Conservation (phyloP, 768 basidiomycete genomes). For the Lepiota venenata region DNA sequence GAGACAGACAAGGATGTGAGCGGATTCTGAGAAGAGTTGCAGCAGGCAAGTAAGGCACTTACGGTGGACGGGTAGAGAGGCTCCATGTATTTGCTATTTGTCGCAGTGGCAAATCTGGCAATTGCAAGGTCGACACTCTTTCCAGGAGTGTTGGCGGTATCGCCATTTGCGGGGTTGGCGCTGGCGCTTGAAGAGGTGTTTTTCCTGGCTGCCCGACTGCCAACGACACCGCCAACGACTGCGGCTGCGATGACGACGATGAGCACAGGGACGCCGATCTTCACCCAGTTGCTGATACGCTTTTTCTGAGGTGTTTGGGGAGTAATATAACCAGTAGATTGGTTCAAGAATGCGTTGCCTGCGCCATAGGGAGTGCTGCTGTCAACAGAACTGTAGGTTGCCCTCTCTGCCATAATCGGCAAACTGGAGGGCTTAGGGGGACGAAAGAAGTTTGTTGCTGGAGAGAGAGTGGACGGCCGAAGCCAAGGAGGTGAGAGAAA, state of each 20-base stretch:
- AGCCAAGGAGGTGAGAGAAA: not conserved
- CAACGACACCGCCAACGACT: conserved; percentile 79
- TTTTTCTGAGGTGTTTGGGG: conserved; percentile 46
- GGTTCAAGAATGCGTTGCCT: conserved; percentile 62
- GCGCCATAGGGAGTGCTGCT: conserved; percentile 21
- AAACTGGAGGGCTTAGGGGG: not conserved
- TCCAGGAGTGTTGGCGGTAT: conserved; percentile 51
- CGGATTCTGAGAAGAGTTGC: not conserved
- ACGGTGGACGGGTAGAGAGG: conserved; percentile 90
- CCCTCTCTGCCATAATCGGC: conserved; percentile 2
- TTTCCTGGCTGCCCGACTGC: conserved; percentile 50
- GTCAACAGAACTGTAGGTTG: conserved; percentile 8
- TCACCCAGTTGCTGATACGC: conserved; percentile 66
- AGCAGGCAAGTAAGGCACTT: conserved; percentile 30
- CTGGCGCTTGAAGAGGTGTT: conserved; percentile 29
- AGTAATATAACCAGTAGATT: conserved; percentile 62
- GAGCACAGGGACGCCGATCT: conserved; percentile 66
- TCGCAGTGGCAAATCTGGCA: conserved; percentile 73
- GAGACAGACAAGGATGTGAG: conserved; percentile 8
- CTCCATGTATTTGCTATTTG: conserved; percentile 73
- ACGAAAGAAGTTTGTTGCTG: not conserved
- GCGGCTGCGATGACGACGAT: conserved; percentile 63
- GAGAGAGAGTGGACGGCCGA: conserved; percentile 9
- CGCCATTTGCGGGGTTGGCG: conserved; percentile 36
- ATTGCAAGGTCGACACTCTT: conserved; percentile 56